phyloP scores from a whole-genome alignment of 2,329 filamentous ascomycete genomes.

The Aspergillus ibericus region DNA sequence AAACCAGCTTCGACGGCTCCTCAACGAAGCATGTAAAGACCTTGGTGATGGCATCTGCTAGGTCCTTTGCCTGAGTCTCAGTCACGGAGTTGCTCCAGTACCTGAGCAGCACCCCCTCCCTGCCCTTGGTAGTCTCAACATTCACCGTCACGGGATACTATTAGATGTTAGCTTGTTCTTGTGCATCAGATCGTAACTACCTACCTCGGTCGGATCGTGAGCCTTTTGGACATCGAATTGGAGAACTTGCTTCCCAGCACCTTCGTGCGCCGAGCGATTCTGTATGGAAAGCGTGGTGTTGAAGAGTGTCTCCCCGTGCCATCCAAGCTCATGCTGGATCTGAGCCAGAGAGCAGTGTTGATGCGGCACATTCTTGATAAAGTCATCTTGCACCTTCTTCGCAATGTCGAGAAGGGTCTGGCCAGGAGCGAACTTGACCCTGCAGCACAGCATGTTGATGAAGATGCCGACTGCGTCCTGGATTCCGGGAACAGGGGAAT shows the following conservation, averaged over 20 bases:
- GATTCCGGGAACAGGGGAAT: conserved; percentile 48
- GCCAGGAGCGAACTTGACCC: conserved; percentile 40
- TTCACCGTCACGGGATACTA: conserved; percentile 44
- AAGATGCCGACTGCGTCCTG: conserved; percentile 51
- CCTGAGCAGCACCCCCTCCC: conserved; percentile 39
- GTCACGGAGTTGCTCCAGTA: conserved; percentile 44
- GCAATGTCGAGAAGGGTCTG: conserved; percentile 42
- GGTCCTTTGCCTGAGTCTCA: conserved; percentile 31
- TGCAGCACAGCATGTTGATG: conserved; percentile 58
- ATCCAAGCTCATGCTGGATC: conserved; percentile 45
- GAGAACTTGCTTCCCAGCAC: conserved; percentile 26
- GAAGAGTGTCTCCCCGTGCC: conserved; percentile 39
- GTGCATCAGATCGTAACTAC: neutral
- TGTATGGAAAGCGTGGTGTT: conserved; percentile 47
- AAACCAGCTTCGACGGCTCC: conserved; percentile 25
- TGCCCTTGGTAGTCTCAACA: conserved; percentile 37
- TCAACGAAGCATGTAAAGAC: conserved; percentile 37
- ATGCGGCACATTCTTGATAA: conserved; percentile 49
- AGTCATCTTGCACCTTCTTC: conserved; percentile 48
- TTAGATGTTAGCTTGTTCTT: conserved; percentile 7
- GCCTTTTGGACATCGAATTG: conserved; percentile 33
- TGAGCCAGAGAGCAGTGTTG: conserved; percentile 53
- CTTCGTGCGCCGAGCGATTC: conserved; percentile 30
- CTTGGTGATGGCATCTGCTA: conserved; percentile 33
- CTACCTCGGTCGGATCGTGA: conserved; percentile 42